Evolutionary conservation across 208 protist genomes (phyloP), one percentile per base, ranked within the genome.

Genomic region (Vickermania ingenoplastis): DNA sequence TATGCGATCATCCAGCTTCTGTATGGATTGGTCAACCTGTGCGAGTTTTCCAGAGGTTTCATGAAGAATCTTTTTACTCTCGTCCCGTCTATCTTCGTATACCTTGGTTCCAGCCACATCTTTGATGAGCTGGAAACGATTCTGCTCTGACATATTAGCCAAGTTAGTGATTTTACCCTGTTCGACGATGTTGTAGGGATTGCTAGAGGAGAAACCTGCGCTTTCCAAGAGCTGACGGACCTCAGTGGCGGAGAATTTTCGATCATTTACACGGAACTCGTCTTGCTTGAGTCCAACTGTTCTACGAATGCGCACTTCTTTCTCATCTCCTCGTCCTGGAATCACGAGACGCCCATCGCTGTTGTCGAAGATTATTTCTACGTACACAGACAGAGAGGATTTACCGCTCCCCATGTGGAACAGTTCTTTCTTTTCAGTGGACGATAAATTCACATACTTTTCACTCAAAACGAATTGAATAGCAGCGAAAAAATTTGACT

Each of bases 151-250:
- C 92, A 99, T 99, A 61, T 80, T 87, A 1, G 96, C 86, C n/a
- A 99, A 71, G n/a, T 71, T 72, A 31, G 81, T 67, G 67, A 96
- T 96, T 60, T 98, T 98, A 31, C 98, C 98, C 81, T 99, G 98
- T 70, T 99, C 97, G 1, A 99, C 98, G 53, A 99, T 98, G 78
- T 99, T 99, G 75, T 99, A 99, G 11, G 98, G 98, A 71, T 99
- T 99, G 29, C 83, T 93, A 4, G 92, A 82, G 22, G 97, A 99
- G 65, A 99, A 99, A 3, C 98, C 98, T 5, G 98, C 98, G 53
- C 84, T 97, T 72, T 99, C 98, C 22, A 99, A 73, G 21, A 99
- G 77, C 63, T 98, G 97, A 7, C 92, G 83, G 0, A 99, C 79
- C 25, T 97, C 89, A 2, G 67, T 67, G 7, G 89, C 89, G 22